Conservation (phyloP, 2,329 filamentous ascomycete species). For the Stemphylium beticola region DNA sequence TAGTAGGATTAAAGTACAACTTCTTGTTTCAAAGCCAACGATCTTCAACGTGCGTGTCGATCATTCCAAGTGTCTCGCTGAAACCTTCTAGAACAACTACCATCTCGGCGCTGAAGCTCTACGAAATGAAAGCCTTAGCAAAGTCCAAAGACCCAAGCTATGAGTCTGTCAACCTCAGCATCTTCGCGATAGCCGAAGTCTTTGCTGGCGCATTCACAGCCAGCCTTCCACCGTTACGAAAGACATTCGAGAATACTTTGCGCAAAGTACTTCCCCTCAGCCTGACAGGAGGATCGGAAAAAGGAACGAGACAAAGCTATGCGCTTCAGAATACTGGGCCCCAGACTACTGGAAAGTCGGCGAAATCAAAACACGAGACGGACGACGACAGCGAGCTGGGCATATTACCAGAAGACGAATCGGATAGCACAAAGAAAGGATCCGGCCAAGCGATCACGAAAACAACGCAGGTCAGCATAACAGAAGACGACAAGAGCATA, state of each 20-base stretch:
- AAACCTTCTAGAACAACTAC: slow-evolving; percentile 25
- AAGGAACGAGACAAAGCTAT: slow-evolving; percentile 24
- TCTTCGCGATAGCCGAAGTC: slow-evolving; percentile 33
- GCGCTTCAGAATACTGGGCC: slow-evolving; percentile 19
- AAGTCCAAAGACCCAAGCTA: slow-evolving; percentile 31
- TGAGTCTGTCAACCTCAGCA: slow-evolving; percentile 29
- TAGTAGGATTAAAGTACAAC: too few relatives aligned
- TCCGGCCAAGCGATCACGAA: slow-evolving; percentile 17
- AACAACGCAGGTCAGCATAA: slow-evolving; percentile 24
- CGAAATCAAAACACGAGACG: slow-evolving; percentile 11
- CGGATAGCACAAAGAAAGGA: not conserved
- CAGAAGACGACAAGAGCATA: slow-evolving; percentile 11
- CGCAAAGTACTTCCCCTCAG: slow-evolving; percentile 28
- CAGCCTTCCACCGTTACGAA: slow-evolving; percentile 34
- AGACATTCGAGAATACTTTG: slow-evolving; percentile 31
- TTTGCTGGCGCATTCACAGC: slow-evolving; percentile 37
- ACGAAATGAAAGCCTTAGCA: slow-evolving; percentile 31
- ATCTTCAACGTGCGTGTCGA: too few relatives aligned
- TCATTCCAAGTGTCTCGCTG: too few relatives aligned
- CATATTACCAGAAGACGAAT: slow-evolving; percentile 18
- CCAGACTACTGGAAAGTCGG: slow-evolving; percentile 5
- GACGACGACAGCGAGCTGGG: slow-evolving; percentile 27
- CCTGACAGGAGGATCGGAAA: slow-evolving; percentile 20
- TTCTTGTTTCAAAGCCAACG: too few relatives aligned
- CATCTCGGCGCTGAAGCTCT: slow-evolving; percentile 35